Evolutionary conservation across 2,329 filamentous ascomycete genomes (phyloP).

Genomic region (Aspergillus viridinutans): DNA sequence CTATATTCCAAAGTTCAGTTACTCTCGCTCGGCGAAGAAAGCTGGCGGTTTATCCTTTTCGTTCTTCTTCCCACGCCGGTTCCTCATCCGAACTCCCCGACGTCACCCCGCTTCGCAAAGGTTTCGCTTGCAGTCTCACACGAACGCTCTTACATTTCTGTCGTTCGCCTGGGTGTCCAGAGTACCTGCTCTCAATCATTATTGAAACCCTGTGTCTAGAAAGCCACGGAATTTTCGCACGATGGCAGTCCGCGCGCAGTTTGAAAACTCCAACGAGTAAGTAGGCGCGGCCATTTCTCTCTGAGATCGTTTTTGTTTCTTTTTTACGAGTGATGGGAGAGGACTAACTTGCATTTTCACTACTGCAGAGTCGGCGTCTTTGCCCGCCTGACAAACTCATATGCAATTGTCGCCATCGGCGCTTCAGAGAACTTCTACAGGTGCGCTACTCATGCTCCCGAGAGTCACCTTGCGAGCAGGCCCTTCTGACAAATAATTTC

Average conservation of each 20-base stretch:
- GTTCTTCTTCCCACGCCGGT: background rate
- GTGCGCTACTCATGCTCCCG: conserved; percentile 38
- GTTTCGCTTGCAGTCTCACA: background rate
- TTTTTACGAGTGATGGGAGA: background rate
- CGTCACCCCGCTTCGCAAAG: background rate
- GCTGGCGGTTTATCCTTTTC: background rate
- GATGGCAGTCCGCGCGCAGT: conserved; percentile 49
- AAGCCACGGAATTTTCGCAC: conserved; percentile 2
- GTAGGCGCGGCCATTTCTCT: conserved; percentile 6
- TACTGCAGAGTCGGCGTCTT: conserved; percentile 83
- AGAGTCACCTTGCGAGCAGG: background rate
- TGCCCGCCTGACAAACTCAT: conserved; percentile 92
- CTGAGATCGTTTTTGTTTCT: background rate
- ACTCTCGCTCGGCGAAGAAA: background rate
- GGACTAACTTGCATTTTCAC: background rate
- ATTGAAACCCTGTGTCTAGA: background rate
- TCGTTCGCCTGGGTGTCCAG: background rate
- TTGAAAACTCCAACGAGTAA: conserved; percentile 50
- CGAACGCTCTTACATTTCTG: background rate
- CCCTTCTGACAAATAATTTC: background rate
- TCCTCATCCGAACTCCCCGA: background rate
- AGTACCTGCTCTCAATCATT: background rate
- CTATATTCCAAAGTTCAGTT: background rate
- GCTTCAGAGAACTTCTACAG: conserved; percentile 99
- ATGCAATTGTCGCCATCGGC: conserved; percentile 88